These are phyloP conservation scores for Hypoxylon rubiginosum DNA, from an alignment of 2,329 filamentous ascomycete genomes.

Conservation along the genomic window DNA sequence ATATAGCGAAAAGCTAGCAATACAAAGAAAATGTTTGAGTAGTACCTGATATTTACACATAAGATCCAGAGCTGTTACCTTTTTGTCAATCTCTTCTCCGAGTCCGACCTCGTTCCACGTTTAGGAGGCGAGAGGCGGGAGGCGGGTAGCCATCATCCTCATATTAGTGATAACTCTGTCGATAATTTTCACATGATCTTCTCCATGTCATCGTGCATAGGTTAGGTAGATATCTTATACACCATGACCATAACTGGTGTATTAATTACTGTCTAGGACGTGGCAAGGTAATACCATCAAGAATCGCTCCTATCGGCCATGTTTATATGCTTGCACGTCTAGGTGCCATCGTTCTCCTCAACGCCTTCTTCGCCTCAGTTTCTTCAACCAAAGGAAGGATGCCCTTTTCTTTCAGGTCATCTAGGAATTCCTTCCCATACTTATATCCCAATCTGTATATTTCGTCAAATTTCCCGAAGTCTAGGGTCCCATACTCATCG, in stretches of 20 bases:
- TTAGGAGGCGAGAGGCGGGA: no score
- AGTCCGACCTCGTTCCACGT: no score
- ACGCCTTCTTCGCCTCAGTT: slow-evolving; percentile 80
- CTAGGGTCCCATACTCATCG: slow-evolving; percentile 91
- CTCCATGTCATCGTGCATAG: not conserved
- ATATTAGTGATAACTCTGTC: not conserved
- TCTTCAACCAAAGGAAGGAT: slow-evolving; percentile 78
- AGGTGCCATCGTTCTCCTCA: slow-evolving; percentile 84
- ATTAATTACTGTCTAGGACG: not conserved
- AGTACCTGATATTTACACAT: no score
- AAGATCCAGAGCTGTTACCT: no score
- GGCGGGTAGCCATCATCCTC: no score
- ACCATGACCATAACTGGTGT: not conserved
- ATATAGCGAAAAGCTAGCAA: no score
- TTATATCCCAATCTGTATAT: slow-evolving; percentile 91
- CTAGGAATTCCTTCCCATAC: slow-evolving; percentile 85
- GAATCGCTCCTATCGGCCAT: slow-evolving; percentile 4
- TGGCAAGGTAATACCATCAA: not conserved
- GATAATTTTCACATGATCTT: not conserved
- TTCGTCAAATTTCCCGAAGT: slow-evolving; percentile 98
- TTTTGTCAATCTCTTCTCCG: no score
- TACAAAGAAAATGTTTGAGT: no score
- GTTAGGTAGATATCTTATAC: not conserved
- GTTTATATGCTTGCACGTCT: slow-evolving; percentile 80
- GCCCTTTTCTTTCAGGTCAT: slow-evolving; percentile 81